Conservation (phyloP, 2,329 filamentous ascomycete genomes). For the Botrytis fabae region DNA sequence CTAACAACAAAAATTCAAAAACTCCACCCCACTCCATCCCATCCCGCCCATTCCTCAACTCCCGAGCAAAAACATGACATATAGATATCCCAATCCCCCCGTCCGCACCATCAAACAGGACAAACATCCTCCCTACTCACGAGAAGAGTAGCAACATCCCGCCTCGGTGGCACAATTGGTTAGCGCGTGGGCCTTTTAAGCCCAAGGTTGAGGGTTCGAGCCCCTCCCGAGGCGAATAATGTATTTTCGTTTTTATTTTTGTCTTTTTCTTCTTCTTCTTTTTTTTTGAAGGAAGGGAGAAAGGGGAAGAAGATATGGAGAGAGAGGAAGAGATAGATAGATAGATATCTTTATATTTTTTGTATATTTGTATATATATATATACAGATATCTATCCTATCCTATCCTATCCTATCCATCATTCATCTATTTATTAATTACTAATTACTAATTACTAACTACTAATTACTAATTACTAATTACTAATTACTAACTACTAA, state of each 20-base stretch:
- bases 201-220: conserved; percentile 23
- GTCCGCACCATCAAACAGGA: background rate
- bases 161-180: conserved; percentile 23
- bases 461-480: too few relatives aligned
- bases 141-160: background rate
- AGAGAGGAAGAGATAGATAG: too few relatives aligned
- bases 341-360: too few relatives aligned
- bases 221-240: conserved; percentile 3
- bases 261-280: background rate
- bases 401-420: too few relatives aligned
- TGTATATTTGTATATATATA: too few relatives aligned
- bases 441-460: too few relatives aligned
- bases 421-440: too few relatives aligned
- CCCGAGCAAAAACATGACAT: background rate
- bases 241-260: accelerated
- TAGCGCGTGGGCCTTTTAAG: conserved; percentile 24
- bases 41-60: background rate
- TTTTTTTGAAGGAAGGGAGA: too few relatives aligned
- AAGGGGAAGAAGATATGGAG: too few relatives aligned
- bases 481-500: too few relatives aligned
- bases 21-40: too few relatives aligned
- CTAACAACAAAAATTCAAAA: background rate
- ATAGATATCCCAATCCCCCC: accelerated
- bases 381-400: too few relatives aligned
- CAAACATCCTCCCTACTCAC: background rate